Evolutionary conservation across 306 rosid species (phyloP), one percentile per base, ranked within the genome.

Genomic region (Senna siamea): DNA sequence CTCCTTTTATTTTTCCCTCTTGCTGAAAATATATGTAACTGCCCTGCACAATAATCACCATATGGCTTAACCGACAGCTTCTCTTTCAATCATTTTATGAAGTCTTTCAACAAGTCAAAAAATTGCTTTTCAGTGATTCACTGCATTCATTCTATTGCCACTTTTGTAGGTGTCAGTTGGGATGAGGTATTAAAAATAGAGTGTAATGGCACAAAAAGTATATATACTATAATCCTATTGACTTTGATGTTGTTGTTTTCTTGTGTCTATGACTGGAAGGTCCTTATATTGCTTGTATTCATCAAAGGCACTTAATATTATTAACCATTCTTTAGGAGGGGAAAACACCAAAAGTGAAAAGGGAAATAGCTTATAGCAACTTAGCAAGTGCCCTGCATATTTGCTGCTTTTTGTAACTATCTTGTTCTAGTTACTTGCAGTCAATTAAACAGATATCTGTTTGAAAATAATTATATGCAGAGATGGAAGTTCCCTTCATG

Each of bases 391-490:
- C 32, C 56, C 43, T 34, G 22, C 37, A 47, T 76, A 51, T 67
- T 37, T 30, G 2, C 56, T 62, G 56, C 78, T 64, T 72, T 46
- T 17, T 46, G 51, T 70, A 20, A 63, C 46, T 79, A 32, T 57
- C 52, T 11, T 77, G 52, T 62, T 34, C 57, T 50, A 70, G 18
- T 77, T 13, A 15, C 60, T 44, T 55, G 55, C 51, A 46, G 62
- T 51, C 48, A 38, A 55, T 63, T 70, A 63, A 54, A 43, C 18
- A 43, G 38, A 50, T 74, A 71, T 57, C 22, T 32, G 8, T 32
- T 79, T 47, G 59, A 48, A 69, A 76, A 80, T 37, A 66, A 85
- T 88, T 69, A 44, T 75, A 26, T 79, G 50, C 87, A 93, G 92
- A 64, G 72, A 73, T 41, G 83, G 78, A 35, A 75, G 76, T 50